Base-by-base conservation (phyloP, 305 asterid genomes). In the Solanum chacoense region DNA sequence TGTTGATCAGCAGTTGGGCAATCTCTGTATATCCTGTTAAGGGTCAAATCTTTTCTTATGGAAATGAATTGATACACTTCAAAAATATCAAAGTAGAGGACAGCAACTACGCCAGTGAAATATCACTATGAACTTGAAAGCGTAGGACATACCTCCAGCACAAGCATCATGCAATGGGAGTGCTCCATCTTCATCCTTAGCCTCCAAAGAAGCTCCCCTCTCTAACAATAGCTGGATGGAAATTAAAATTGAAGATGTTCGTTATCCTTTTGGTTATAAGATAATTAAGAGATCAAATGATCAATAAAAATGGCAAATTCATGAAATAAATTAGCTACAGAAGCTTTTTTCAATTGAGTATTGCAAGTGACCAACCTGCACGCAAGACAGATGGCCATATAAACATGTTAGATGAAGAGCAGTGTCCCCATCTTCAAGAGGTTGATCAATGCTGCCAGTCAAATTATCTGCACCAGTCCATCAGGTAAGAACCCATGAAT, bases 141-240 rank as follows among this genome's bases (percentile, higher is more conserved):
- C 4, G 0, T 20, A 84, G 22, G 75, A 59, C 87, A 16, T 63
- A 96, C 99, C 99, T 92, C 99, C 99, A 34, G 99, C 99, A 93
- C 98, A 95, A 81, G 99, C 98, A 92, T 97, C 98, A 88, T 97
- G 99, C 94, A 97, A 92, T 4, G 99, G 99, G 86, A 96, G 93
- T 84, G 95, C 99, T 38, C 98, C 98, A 88, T 96, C 98, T 87
- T 95, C 99, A 71, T 97, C 99, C 93, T 93, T 95, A 3, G 94
- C 94, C 90, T 94, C 98, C 92, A 97, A 50, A 87, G 92, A 92
- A 84, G 99, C 98, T 88, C 99, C 98, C 77, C 95, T 94, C 90
- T 95, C 98, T 93, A 97, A 83, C 91, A 96, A 89, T 91, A 94
- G 93, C 99, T 97, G 96, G 86, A 84, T 13, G 31, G 55, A 77